These are phyloP conservation scores for Verticillium alfalfae DNA, from an alignment of 2,329 filamentous ascomycete species.

Conservation along the genomic window DNA sequence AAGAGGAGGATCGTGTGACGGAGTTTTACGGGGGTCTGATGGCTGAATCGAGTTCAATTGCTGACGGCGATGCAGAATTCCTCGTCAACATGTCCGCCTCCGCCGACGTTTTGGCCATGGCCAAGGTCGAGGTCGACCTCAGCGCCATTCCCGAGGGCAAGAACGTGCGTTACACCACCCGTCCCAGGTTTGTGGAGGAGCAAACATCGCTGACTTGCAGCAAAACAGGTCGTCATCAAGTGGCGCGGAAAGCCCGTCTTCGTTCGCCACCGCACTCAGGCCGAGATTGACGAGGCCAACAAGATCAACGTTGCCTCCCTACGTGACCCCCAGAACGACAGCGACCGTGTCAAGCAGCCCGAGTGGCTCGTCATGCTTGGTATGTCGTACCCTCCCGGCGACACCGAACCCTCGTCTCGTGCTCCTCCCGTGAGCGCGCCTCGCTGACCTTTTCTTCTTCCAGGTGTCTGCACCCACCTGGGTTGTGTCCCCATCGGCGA, in stretches of 20 bases:
- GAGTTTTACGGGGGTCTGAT: not conserved
- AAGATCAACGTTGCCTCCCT: conserved; percentile 75
- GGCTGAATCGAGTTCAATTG: conserved; percentile 1
- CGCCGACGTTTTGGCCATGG: conserved; percentile 96
- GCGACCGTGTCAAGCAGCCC: conserved; percentile 93
- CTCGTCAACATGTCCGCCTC: conserved; percentile 99
- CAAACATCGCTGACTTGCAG: not conserved
- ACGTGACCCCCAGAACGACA: conserved; percentile 86
- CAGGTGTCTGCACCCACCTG: conserved; percentile 97
- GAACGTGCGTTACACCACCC: conserved; percentile 64
- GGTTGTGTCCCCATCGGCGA: conserved; percentile 99
- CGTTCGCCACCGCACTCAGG: conserved; percentile 92
- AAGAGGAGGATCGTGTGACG: not conserved
- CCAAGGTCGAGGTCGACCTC: conserved; percentile 98
- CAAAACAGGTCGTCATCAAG: conserved; percentile 86
- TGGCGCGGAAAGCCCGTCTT: conserved; percentile 99
- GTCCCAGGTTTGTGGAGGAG: too few relatives aligned
- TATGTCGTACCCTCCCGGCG: conserved; percentile 32
- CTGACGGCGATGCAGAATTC: conserved; percentile 66
- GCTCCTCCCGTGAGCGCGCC: not conserved
- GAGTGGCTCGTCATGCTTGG: conserved; percentile 99
- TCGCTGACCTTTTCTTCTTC: not conserved
- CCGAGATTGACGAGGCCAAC: conserved; percentile 94
- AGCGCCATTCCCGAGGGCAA: conserved; percentile 94
- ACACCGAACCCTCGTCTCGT: not conserved